These are phyloP conservation scores for Pseudozyma hubeiensis DNA, from an alignment of 1,284 basidiomycete genomes.

Conservation along the genomic window DNA sequence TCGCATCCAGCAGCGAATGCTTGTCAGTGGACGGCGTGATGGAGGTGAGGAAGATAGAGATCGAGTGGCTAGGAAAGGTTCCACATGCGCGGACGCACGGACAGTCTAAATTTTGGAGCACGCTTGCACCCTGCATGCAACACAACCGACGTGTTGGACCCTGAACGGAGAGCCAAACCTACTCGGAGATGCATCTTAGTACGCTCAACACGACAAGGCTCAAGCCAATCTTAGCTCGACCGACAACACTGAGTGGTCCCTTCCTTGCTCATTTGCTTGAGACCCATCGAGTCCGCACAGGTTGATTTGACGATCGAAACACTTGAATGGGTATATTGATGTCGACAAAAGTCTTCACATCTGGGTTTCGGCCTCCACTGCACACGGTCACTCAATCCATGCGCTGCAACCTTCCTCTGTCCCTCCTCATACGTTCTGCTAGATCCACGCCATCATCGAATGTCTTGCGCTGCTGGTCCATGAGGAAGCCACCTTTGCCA, in stretches of 20 bases:
- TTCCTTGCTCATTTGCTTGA: no score
- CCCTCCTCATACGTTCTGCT: slow-evolving; percentile 52
- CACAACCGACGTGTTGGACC: slow-evolving; percentile 4
- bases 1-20: no score
- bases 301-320: no score
- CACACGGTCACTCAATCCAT: slow-evolving; percentile 28
- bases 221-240: no score
- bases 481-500: slow-evolving; percentile 57
- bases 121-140: slow-evolving; percentile 2
- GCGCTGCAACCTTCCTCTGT: slow-evolving; percentile 45
- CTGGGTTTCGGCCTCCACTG: background rate
- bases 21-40: no score
- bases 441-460: slow-evolving; percentile 55
- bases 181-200: no score
- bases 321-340: slow-evolving; percentile 3
- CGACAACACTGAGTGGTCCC: no score
- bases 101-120: slow-evolving; percentile 3
- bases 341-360: background rate
- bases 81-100: slow-evolving; percentile 1
- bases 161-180: background rate
- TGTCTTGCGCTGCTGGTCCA: slow-evolving; percentile 59
- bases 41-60: no score
- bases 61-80: no score
- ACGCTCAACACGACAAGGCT: no score
- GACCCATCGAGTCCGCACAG: no score